These are phyloP conservation scores for Camellia oleifera DNA, from an alignment of 179 eudicot genomes.

Conservation along the genomic window DNA sequence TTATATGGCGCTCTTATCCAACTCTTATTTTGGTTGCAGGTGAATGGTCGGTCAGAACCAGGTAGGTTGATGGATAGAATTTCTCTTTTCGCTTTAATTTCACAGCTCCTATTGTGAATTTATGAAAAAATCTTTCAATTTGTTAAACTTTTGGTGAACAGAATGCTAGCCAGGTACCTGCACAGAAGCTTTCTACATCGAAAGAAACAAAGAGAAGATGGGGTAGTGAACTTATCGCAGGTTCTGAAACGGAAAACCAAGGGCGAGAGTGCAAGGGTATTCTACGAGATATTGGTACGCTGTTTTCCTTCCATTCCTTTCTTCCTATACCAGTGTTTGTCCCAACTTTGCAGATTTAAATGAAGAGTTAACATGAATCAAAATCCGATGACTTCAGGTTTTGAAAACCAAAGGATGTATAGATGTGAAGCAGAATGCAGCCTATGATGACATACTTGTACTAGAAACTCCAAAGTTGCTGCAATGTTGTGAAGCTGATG, in stretches of 20 bases:
- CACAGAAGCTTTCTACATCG: constrained; percentile 25
- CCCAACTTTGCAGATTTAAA: background rate
- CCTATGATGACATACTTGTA: constrained; percentile 55
- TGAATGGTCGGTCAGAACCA: constrained; percentile 56
- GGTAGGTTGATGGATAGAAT: constrained; percentile 36
- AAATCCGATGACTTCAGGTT: constrained; percentile 26
- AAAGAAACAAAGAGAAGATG: constrained; percentile 37
- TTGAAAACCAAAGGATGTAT: constrained; percentile 52
- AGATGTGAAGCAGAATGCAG: constrained; percentile 55
- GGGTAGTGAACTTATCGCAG: constrained; percentile 41
- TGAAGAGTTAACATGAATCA: background rate
- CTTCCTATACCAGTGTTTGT: background rate
- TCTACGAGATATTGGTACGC: constrained; percentile 68
- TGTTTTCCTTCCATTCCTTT: background rate
- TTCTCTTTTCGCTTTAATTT: background rate
- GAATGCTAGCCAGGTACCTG: constrained; percentile 51
- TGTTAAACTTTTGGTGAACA: constrained; percentile 12
- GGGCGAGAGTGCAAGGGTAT: constrained; percentile 66
- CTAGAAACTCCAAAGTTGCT: constrained; percentile 49
- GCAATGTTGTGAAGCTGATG: constrained; percentile 19
- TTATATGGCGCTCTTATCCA: constrained; percentile 9
- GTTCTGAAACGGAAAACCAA: constrained; percentile 50
- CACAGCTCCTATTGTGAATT: background rate
- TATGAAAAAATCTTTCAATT: background rate
- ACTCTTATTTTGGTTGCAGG: constrained; percentile 42